These are phyloP conservation scores for Zasmidium cellare DNA, from an alignment of 2,329 filamentous ascomycete genomes.

Conservation along the genomic window DNA sequence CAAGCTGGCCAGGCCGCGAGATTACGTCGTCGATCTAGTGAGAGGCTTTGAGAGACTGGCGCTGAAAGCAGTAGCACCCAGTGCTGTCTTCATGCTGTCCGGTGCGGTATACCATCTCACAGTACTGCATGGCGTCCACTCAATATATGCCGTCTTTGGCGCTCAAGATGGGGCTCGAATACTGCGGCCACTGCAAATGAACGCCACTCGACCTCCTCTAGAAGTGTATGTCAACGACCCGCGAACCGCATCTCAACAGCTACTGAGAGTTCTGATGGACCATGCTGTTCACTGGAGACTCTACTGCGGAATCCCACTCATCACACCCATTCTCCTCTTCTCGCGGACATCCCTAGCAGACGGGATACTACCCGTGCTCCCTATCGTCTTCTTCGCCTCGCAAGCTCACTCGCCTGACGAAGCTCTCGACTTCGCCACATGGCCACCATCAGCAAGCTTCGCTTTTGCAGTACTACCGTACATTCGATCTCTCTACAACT, in stretches of 20 bases:
- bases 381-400: slow-evolving; percentile 61
- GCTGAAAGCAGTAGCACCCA: slow-evolving; percentile 63
- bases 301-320: slow-evolving; percentile 64
- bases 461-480: slow-evolving; percentile 68
- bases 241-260: slow-evolving; percentile 8
- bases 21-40: slow-evolving; percentile 68
- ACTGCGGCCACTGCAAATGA: slow-evolving; percentile 42
- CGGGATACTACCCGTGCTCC: slow-evolving; percentile 62
- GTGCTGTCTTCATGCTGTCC: slow-evolving; percentile 58
- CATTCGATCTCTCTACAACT: slow-evolving; percentile 63
- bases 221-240: slow-evolving; percentile 24
- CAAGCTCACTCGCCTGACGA: slow-evolving; percentile 47
- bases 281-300: slow-evolving; percentile 49
- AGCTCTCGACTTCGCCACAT: slow-evolving; percentile 55
- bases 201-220: slow-evolving; percentile 22
- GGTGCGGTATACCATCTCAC: slow-evolving; percentile 23
- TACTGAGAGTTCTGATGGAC: slow-evolving; percentile 25
- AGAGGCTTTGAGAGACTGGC: slow-evolving; percentile 59
- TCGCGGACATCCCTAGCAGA: slow-evolving; percentile 66
- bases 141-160: slow-evolving; percentile 67
- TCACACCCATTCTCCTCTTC: slow-evolving; percentile 67
- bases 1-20: slow-evolving; percentile 70
- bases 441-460: slow-evolving; percentile 67
- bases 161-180: slow-evolving; percentile 59
- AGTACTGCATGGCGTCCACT: slow-evolving; percentile 57